Percentiles rank a stretch among this genome's conserved stretches.
Conservation (phyloP, 2,329 filamentous ascomycete genomes). For the Pestalotiopsis sp. region DNA sequence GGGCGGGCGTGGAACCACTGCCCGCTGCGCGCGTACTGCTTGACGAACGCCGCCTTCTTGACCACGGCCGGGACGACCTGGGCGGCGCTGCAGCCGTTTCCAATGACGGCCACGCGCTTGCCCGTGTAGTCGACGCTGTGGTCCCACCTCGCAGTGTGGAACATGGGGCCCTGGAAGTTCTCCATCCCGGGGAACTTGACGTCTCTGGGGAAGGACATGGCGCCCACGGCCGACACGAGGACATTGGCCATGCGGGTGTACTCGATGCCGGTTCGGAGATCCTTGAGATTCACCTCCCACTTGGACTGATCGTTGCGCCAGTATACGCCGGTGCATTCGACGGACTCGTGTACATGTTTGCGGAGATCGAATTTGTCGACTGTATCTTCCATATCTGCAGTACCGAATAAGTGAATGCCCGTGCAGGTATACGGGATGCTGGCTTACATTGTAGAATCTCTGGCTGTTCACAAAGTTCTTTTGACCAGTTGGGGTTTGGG, state of each 20-base stretch:
- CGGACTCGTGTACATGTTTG: slow-evolving; percentile 12
- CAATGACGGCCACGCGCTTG: slow-evolving; percentile 37
- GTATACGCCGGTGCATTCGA: slow-evolving; percentile 18
- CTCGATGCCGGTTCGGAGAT: slow-evolving; percentile 13
- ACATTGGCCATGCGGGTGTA: slow-evolving; percentile 19
- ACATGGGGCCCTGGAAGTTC: slow-evolving; percentile 33
- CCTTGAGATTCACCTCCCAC: slow-evolving; percentile 14
- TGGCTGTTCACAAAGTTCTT: background rate
- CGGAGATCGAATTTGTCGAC: slow-evolving; percentile 17
- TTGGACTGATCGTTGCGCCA: slow-evolving; percentile 22
- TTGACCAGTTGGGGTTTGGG: slow-evolving; percentile 8
- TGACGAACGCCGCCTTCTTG: slow-evolving; percentile 23
- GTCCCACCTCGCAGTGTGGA: slow-evolving; percentile 37
- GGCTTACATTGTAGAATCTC: slow-evolving; percentile 9
- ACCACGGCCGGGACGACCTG: slow-evolving; percentile 36
- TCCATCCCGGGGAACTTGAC: slow-evolving; percentile 28
- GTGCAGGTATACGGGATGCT: too few relatives aligned
- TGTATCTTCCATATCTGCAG: slow-evolving; percentile 14
- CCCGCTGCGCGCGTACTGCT: slow-evolving; percentile 25
- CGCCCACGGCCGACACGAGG: slow-evolving; percentile 29
- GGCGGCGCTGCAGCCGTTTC: slow-evolving; percentile 35
- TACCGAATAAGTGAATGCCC: background rate
- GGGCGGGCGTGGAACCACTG: slow-evolving; percentile 26
- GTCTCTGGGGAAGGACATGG: slow-evolving; percentile 24
- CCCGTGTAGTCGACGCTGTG: slow-evolving; percentile 23